Percentiles rank a stretch among this genome's conserved stretches.
Conservation (phyloP, 495 filamentous ascomycete genomes). For the Aspergillus kassunensis region DNA sequence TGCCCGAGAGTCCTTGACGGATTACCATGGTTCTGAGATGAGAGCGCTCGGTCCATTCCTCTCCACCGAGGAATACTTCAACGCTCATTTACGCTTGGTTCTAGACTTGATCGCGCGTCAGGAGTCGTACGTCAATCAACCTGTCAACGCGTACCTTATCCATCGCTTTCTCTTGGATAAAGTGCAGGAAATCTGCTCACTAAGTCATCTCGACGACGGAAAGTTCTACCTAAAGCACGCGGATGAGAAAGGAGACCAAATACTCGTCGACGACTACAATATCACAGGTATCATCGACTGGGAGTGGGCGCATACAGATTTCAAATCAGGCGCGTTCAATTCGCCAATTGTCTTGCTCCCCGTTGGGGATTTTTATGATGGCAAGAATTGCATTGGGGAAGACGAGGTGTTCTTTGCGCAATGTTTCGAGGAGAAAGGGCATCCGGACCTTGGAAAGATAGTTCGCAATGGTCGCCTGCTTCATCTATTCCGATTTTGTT, state of each 20-base stretch:
- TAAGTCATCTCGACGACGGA: conserved; percentile 21
- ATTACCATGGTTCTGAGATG: conserved; percentile 15
- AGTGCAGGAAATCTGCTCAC: conserved; percentile 7
- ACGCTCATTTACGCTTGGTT: conserved; percentile 18
- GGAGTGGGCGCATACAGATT: conserved; percentile 38
- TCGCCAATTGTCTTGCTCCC: conserved; percentile 40
- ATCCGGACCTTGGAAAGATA: conserved; percentile 25
- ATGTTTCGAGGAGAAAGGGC: conserved; percentile 29
- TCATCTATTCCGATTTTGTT: conserved; percentile 37
- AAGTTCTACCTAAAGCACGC: conserved; percentile 41
- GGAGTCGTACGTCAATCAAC: conserved; percentile 22
- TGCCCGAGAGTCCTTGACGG: conserved; percentile 28
- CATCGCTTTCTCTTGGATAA: conserved; percentile 37
- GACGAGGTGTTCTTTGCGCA: conserved; percentile 31
- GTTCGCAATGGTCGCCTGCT: conserved; percentile 31
- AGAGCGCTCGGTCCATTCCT: conserved; percentile 21
- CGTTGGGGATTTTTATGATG: conserved; percentile 38
- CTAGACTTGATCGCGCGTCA: conserved; percentile 29
- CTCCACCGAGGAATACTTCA: conserved; percentile 19
- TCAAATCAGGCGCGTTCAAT: conserved; percentile 35
- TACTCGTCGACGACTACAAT: conserved; percentile 41
- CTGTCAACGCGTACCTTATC: conserved; percentile 33
- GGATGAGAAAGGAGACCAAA: conserved; percentile 45
- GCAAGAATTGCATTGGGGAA: conserved; percentile 28
- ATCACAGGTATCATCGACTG: conserved; percentile 46